Conservation (phyloP, 805 yeast genomes). For the Pichia pseudocactophila region DNA sequence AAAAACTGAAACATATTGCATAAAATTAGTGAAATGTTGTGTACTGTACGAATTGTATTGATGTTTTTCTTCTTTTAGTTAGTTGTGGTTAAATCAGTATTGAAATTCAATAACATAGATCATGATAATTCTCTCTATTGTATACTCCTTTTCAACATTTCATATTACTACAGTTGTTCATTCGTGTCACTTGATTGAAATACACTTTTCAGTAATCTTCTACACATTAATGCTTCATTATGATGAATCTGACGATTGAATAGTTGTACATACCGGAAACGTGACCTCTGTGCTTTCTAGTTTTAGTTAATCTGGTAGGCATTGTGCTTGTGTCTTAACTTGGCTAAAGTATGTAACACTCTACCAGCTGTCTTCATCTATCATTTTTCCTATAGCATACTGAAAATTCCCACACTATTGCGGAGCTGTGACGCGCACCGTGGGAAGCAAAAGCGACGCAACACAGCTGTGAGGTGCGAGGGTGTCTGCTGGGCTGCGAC, state of each 20-base stretch:
- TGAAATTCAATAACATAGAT: too few species aligned
- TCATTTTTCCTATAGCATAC: background rate
- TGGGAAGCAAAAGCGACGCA: slow-evolving; percentile 3
- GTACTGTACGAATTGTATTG: too few species aligned
- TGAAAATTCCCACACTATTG: background rate
- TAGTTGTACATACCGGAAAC: slow-evolving; percentile 79
- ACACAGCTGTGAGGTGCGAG: too few species aligned
- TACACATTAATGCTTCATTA: too few species aligned
- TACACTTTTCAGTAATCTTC: background rate
- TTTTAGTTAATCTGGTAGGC: slow-evolving; percentile 99
- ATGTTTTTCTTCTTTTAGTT: too few species aligned
- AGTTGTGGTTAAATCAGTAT: too few species aligned
- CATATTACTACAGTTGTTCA: too few species aligned
- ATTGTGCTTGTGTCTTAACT: slow-evolving; percentile 34
- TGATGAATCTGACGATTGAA: background rate
- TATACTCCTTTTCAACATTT: too few species aligned
- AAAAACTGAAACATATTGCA: background rate
- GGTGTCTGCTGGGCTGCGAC: too few species aligned
- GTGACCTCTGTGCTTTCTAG: slow-evolving; percentile 99
- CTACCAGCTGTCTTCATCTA: background rate
- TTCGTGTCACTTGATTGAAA: too few species aligned
- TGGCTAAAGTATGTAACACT: background rate
- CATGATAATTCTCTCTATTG: too few species aligned
- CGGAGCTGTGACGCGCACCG: background rate
- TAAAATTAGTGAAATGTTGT: background rate